Conservation (phyloP, 306 rosid species). For the Castanea sativa region DNA sequence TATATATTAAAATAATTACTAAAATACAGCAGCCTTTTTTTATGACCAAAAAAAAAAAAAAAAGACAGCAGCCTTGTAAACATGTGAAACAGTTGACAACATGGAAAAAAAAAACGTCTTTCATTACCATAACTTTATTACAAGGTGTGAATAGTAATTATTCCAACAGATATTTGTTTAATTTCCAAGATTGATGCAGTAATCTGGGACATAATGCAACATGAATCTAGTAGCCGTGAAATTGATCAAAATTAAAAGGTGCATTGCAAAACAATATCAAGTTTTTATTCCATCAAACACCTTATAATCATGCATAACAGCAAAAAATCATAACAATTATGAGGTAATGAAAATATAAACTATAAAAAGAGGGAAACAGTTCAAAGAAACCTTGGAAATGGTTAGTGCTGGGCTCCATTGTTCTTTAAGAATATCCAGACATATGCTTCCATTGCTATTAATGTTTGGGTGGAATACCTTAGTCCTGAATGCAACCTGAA, state of each 20-base stretch:
- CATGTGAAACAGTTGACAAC: background rate
- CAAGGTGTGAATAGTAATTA: background rate
- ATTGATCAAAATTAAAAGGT: background rate
- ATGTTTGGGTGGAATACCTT: constrained; percentile 96
- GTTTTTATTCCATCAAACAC: background rate
- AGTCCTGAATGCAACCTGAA: constrained; percentile 89
- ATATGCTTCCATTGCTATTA: constrained; percentile 84
- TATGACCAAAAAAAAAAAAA: no score
- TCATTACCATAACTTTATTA: background rate
- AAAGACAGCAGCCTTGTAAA: background rate
- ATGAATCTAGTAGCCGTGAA: background rate
- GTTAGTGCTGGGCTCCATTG: constrained; percentile 93
- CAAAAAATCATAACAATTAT: background rate
- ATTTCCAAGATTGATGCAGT: background rate
- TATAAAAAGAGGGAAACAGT: background rate
- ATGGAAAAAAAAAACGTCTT: background rate
- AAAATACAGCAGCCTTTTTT: no score
- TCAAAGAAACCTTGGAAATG: constrained; percentile 68
- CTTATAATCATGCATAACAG: background rate
- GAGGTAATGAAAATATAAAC: constrained; percentile 1
- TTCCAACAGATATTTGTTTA: background rate
- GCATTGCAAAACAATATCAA: background rate
- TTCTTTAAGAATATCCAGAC: constrained; percentile 87
- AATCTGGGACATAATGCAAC: background rate
- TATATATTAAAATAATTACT: no score